Base-by-base conservation (phyloP, 306 rosid genomes). In the Cucurbita moschata region DNA sequence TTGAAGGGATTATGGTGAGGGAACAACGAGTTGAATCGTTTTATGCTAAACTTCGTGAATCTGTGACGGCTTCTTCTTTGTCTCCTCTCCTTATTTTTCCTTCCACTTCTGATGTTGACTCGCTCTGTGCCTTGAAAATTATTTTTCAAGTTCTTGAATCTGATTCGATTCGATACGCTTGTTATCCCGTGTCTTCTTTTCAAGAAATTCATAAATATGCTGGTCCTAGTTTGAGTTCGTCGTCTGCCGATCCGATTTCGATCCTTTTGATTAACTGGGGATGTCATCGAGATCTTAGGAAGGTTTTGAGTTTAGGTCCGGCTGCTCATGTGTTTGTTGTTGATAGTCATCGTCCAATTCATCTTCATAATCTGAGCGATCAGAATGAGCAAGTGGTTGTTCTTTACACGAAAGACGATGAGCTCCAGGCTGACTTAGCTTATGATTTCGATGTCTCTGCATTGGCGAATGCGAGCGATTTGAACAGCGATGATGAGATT, bases 201-300 rank as follows among this genome's bases (percentile, higher is more conserved):
- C 86, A 75, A 8, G 96, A 95, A 66, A 91, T 91, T 78, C 90
- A 89, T 75, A 84, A 81, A 19, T 87, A 87, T 11, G 85, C 84
- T 0, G 82, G 86, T 3, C 71, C 88, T 2, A 75, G 79, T 10
- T 65, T 88, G 78, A 75, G 75, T 70, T 76, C 82, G 6, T 74
- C 86, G 3, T 71, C 86, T 5, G 79, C 83, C 14, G 67, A 78
- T 16, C 82, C 86, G 0, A 44, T 89, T 56, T 79, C 91, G 0
- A 68, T 94, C 10, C 88, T 95, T 43, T 77, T 95, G 75, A 86
- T 95, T 7, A 95, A 91, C 14, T 95, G 99, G 99, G 99, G 99
- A 0, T 89, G 90, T 42, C 96, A 89, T 38, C 74, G 90, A 46
- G 96, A 95, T 60, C 79, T 95, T 13, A 64, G 83, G 60, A 84